Conservation (phyloP, 208 protist genomes). For the Leishmania arabica region DNA sequence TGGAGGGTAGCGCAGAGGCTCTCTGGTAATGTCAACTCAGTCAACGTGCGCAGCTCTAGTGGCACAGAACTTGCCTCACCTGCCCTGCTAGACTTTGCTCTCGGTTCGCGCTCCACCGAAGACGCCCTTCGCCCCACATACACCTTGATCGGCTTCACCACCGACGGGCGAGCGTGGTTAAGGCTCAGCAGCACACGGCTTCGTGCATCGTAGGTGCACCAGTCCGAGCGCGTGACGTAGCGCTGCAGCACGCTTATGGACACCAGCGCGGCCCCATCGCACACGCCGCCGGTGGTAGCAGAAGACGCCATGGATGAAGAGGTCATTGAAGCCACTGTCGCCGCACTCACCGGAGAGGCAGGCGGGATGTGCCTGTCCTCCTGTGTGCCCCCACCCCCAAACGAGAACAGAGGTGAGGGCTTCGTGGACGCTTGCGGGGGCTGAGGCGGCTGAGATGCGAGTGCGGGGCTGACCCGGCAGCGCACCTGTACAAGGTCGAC, state of each 20-base stretch:
- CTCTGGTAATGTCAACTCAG: conserved; percentile 34
- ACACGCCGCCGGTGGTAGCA: background rate
- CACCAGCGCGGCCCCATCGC: background rate
- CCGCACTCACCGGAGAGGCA: background rate
- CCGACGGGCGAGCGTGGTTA: conserved; percentile 35
- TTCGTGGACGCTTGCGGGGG: background rate
- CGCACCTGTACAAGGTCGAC: conserved; percentile 50
- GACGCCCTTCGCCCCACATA: background rate
- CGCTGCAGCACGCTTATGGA: conserved; percentile 39
- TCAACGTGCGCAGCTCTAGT: conserved; percentile 15
- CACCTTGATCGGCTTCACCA: conserved; percentile 58
- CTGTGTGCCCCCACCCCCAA: too few species aligned
- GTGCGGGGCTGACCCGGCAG: background rate
- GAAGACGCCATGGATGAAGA: background rate
- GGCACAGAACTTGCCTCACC: background rate
- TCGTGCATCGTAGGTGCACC: conserved; percentile 22
- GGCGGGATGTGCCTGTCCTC: background rate
- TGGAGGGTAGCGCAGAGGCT: conserved; percentile 5
- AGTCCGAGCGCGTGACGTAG: conserved; percentile 52
- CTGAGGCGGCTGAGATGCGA: background rate
- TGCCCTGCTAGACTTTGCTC: background rate
- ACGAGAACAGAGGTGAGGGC: background rate
- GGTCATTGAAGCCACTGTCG: background rate
- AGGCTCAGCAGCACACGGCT: conserved; percentile 40
- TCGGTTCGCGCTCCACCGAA: background rate